Evolutionary conservation across 768 basidiomycete genomes (phyloP), one percentile per base, ranked within the genome.

Genomic region (Nidula microcarpa): DNA sequence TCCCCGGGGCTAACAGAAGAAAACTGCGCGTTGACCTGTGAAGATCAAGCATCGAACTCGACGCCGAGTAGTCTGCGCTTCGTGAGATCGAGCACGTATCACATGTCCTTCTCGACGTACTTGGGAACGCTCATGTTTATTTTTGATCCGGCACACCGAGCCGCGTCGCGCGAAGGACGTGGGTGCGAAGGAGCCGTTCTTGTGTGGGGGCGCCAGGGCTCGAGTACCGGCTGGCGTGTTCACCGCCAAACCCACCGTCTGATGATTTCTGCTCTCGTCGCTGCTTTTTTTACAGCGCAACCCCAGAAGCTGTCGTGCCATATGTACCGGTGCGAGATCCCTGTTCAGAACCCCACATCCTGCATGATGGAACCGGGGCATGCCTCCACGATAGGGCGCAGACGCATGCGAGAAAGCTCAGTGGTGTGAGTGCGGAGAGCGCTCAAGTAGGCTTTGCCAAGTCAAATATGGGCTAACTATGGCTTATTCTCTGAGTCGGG

Each of bases 71-170:
- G 11, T 41, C 39, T 9, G n/a, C 13, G 13, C 18, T 30, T 14
- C 48, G 23, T 30, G 35, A 51, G 18, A 32, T 10, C 8, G 32
- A 10, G 50, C 11, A n/a, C 16, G n/a, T 16, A 35, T 51, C 50
- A 51, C 50, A 51, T 51, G 50, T 33, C 11, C 13, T 39, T 51
- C 35, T n/a, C 13, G 11, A 33, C 50, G 18, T 33, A 39, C 8
- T 39, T 51, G 50, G 50, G 30, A 7, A 17, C 13, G 8, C 10
- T 30, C 33, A 3, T 43, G 50, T 37, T 51, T 51, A 51, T 51
- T 51, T 43, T 41, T 51, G 50, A 51, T 51, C 50, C 50, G 50
- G 17, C 48, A 33, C 30, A 49, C 9, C 33, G 48, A 49, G 16
- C 16, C 16, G 16, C 4, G 11, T 41, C 16, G 39, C 39, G 39